These are phyloP conservation scores for Pseudogymnoascus sp. DNA, from an alignment of 2,329 filamentous ascomycete species.

Conservation along the genomic window DNA sequence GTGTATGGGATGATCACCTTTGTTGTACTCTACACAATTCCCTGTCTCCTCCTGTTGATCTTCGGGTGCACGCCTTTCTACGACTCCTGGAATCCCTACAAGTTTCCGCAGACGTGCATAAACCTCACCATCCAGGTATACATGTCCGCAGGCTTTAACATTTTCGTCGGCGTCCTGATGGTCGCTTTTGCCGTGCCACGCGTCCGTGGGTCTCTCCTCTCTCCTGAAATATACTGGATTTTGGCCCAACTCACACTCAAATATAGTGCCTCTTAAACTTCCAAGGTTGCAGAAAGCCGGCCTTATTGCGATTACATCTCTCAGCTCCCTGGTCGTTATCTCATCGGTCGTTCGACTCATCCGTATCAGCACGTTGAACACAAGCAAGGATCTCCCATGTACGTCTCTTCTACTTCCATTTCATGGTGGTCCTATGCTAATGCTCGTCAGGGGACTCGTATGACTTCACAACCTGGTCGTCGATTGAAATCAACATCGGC, in stretches of 20 bases:
- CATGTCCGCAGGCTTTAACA: slow-evolving; percentile 13
- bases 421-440: background rate
- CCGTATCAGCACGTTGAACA: background rate
- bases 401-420: background rate
- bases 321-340: slow-evolving; percentile 16
- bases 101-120: slow-evolving; percentile 11
- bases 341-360: slow-evolving; percentile 12
- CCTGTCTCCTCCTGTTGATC: slow-evolving; percentile 13
- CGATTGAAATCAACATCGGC: slow-evolving; percentile 15
- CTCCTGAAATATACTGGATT: background rate
- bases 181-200: slow-evolving; percentile 18
- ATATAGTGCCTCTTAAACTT: slow-evolving; percentile 16
- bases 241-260: background rate
- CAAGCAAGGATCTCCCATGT: slow-evolving; percentile 14
- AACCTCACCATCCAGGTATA: slow-evolving; percentile 8
- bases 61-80: slow-evolving; percentile 16
- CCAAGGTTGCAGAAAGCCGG: slow-evolving; percentile 14
- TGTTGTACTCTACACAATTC: slow-evolving; percentile 10
- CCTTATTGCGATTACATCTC: slow-evolving; percentile 13
- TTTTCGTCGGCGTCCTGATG: slow-evolving; percentile 14
- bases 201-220: slow-evolving; percentile 12
- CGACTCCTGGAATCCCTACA: slow-evolving; percentile 13
- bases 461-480: slow-evolving; percentile 15
- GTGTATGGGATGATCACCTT: slow-evolving; percentile 12
- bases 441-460: slow-evolving; percentile 11